Base-by-base conservation (phyloP, 176 grass and related monocot genomes). In the Oryza glumipatula region DNA sequence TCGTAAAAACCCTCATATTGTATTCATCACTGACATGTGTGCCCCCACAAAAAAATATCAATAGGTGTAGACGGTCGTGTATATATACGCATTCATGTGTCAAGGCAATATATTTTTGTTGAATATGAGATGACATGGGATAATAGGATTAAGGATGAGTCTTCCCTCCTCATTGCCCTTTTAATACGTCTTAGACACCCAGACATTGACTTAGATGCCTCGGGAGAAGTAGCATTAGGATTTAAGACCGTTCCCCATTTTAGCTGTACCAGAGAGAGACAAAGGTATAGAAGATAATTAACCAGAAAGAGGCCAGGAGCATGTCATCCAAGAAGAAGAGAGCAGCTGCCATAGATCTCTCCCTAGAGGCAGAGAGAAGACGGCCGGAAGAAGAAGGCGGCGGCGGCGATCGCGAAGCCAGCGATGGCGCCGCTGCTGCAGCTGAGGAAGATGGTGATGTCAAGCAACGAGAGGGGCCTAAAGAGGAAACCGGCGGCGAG, bases 141-240 rank as follows among this genome's bases (percentile, higher is more conserved):
- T 80, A 70, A 76, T 69, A 86, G 47, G 79, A 86, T 83, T 78
- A 54, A 64, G 15, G 75, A 72, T 74, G 73, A 72, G 84, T 86
- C 73, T 82, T 23, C 85, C 82, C 86, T 83, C 49, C 84, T 85
- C 77, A 74, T 91, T 95, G 71, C 82, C 85, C 52, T 74, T 88
- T 87, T 79, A 87, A 79, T 87, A 90, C 89, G 74, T 86, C 52
- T 85, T 87, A 89, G 52, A 91, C 80, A 88, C 86, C 81, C 88
- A 63, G 70, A 86, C 96, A 95, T 98, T 98, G 96, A 94, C 96
- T 96, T 93, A 30, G 83, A 65, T 89, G 86, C 89, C 88, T 95
- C 68, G 88, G 61, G 77, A 78, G 80, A 80, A 52, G 58, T 32
- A 82, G 83, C 89, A 89, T 84, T 88, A 85, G 87, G 90, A 94